Evolutionary conservation across 495 filamentous ascomycete genomes (phyloP).

Genomic region (Penicillium cinerascens): DNA sequence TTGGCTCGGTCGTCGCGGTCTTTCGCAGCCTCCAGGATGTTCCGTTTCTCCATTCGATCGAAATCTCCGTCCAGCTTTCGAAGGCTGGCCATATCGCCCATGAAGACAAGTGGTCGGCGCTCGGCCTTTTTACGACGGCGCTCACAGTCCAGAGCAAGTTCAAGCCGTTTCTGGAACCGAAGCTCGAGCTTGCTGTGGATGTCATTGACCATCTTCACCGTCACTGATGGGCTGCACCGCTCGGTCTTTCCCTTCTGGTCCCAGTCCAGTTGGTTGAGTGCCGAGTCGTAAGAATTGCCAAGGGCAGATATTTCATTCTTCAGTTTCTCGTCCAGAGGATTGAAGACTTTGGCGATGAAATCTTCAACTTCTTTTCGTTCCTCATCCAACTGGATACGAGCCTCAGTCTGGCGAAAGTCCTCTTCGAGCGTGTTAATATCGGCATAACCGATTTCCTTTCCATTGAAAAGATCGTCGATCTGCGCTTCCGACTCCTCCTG

Average conservation of each 20-base stretch:
- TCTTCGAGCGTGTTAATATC: slow-evolving; percentile 59
- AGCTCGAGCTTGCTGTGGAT: slow-evolving; percentile 46
- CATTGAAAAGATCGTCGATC: slow-evolving; percentile 56
- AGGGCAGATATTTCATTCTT: slow-evolving; percentile 52
- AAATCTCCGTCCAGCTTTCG: slow-evolving; percentile 52
- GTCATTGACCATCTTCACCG: slow-evolving; percentile 47
- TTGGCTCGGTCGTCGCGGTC: slow-evolving; percentile 50
- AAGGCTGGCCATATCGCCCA: slow-evolving; percentile 46
- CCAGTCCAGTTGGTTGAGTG: slow-evolving; percentile 39
- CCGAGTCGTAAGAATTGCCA: slow-evolving; percentile 47
- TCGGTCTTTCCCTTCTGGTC: slow-evolving; percentile 39
- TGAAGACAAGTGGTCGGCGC: slow-evolving; percentile 47
- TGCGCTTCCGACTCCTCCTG: slow-evolving; percentile 54
- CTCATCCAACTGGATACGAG: slow-evolving; percentile 51
- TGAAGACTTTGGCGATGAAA: slow-evolving; percentile 51
- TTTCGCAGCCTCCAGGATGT: slow-evolving; percentile 48
- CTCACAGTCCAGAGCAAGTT: slow-evolving; percentile 50
- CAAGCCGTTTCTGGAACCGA: slow-evolving; percentile 50
- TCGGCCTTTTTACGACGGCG: slow-evolving; percentile 51
- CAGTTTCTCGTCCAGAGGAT: slow-evolving; percentile 47
- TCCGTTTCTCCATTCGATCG: slow-evolving; percentile 50
- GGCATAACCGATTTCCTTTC: slow-evolving; percentile 58
- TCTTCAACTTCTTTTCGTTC: slow-evolving; percentile 52
- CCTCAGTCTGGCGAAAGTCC: slow-evolving; percentile 56
- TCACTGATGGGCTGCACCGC: slow-evolving; percentile 37